These are phyloP conservation scores for Fusarium kyushuense DNA, from an alignment of 2,329 filamentous ascomycete species.

Conservation along the genomic window DNA sequence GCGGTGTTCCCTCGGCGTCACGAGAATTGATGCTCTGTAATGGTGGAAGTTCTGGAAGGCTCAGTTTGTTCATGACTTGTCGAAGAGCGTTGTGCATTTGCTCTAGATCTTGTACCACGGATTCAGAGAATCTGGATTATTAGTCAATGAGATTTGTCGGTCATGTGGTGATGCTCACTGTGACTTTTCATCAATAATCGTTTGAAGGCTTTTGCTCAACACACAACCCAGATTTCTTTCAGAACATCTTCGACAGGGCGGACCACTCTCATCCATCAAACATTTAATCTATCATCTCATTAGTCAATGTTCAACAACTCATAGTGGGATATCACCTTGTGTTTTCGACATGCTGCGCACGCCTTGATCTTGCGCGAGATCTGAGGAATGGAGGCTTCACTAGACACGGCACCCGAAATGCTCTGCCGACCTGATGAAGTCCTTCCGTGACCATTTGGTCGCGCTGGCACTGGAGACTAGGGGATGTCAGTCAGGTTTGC, in stretches of 20 bases:
- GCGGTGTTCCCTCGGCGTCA: constrained; percentile 41
- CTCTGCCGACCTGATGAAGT: constrained; percentile 39
- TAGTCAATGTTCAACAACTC: neutral
- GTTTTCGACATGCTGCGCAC: constrained; percentile 56
- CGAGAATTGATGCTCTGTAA: constrained; percentile 40
- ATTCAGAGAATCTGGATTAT: constrained; percentile 26
- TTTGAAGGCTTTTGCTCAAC: constrained; percentile 57
- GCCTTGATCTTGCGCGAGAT: constrained; percentile 58
- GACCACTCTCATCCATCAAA: constrained; percentile 56
- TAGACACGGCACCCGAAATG: constrained; percentile 16
- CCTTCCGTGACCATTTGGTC: constrained; percentile 37
- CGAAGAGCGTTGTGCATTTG: constrained; percentile 44
- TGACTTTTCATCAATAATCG: constrained; percentile 56
- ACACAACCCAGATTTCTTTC: constrained; percentile 55
- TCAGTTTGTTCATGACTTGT: constrained; percentile 45
- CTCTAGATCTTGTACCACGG: constrained; percentile 44
- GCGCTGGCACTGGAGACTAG: constrained; percentile 29
- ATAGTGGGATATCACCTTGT: constrained; percentile 49
- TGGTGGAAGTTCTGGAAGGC: constrained; percentile 42
- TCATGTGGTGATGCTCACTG: constrained; percentile 44
- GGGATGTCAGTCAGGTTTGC: constrained; percentile 14
- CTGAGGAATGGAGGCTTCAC: constrained; percentile 46
- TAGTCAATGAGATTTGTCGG: neutral
- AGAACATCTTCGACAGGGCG: constrained; percentile 55
- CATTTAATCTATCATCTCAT: constrained; percentile 54